Evolutionary conservation across 176 grass and related monocot species (phyloP), one percentile per base, ranked within the genome.

Genomic region (Zea luxurians): DNA sequence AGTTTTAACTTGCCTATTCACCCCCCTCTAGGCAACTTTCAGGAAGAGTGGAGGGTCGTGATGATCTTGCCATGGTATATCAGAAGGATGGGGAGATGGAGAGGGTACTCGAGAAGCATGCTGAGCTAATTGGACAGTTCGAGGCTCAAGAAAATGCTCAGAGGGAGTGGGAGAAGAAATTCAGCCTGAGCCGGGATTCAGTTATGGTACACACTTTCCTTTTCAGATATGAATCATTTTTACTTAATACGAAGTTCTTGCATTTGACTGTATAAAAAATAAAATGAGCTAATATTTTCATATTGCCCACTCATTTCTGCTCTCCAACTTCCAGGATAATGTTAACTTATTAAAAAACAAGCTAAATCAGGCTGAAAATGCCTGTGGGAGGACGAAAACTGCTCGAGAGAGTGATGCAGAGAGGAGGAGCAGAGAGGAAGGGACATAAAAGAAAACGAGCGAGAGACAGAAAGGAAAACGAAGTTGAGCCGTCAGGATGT

Each of bases 101-200:
- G n/a, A n/a, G n/a, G n/a, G n/a, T n/a, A n/a, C n/a, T n/a, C n/a
- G n/a, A n/a, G n/a, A 91, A 92, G 68, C 96, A 95, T 67, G 92
- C 89, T 8, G 87, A 90, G 55, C 75, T 98, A 27, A 94, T 98
- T 57, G 96, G 78, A 34, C 91, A 83, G 81, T 98, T 83, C 37
- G 66, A 92, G 74, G 87, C 87, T 7, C 67, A 98, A 78, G 96
- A 98, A 83, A 83, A 98, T 78, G 96, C 92, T 70, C 96, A 99
- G 75, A 92, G 88, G 83, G 96, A 95, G 78, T 99, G 96, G 96
- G 96, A 99, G 73, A 87, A 87, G 72, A 92, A 90, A 69, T 99
- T 90, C 77, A 92, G 59, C 44, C 61, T 64, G 40, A 85, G 8
- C 73, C 57, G 37, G 42, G 55, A 73, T 77, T 79, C 80, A 53